These are phyloP conservation scores for Orbilia brochopaga DNA, from an alignment of 2,329 filamentous ascomycete genomes.

Conservation along the genomic window DNA sequence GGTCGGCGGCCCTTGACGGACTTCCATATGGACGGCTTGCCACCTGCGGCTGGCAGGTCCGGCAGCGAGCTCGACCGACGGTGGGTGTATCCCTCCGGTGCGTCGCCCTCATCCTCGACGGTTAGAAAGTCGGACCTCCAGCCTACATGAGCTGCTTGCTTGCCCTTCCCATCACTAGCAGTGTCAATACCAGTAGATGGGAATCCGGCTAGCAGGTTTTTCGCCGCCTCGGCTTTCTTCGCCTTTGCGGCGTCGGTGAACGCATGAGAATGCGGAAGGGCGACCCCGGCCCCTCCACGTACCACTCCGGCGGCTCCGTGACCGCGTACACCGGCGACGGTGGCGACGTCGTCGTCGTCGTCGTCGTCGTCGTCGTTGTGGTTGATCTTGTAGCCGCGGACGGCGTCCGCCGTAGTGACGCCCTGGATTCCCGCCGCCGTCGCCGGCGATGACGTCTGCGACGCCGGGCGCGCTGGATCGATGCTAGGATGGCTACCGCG, in stretches of 20 bases:
- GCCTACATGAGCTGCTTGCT: slow-evolving; percentile 29
- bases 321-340: too few relatives aligned
- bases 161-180: neutral
- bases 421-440: neutral
- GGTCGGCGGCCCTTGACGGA: slow-evolving; percentile 41
- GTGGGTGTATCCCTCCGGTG: slow-evolving; percentile 10
- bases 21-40: slow-evolving; percentile 14
- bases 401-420: neutral
- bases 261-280: too few relatives aligned
- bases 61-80: slow-evolving; percentile 46
- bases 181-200: too few relatives aligned
- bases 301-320: too few relatives aligned
- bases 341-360: too few relatives aligned
- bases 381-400: too few relatives aligned
- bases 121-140: slow-evolving; percentile 38
- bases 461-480: slow-evolving; percentile 26
- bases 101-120: neutral
- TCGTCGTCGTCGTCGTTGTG: too few relatives aligned
- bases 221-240: slow-evolving; percentile 8
- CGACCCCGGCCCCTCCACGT: too few relatives aligned
- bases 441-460: neutral
- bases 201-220: slow-evolving; percentile 9
- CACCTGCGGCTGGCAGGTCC: slow-evolving; percentile 31
- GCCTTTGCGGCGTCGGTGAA: neutral
- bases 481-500: slow-evolving; percentile 33